Evolutionary conservation across 1,284 basidiomycete species (phyloP).

Genomic region (Thecaphora thlaspeos): DNA sequence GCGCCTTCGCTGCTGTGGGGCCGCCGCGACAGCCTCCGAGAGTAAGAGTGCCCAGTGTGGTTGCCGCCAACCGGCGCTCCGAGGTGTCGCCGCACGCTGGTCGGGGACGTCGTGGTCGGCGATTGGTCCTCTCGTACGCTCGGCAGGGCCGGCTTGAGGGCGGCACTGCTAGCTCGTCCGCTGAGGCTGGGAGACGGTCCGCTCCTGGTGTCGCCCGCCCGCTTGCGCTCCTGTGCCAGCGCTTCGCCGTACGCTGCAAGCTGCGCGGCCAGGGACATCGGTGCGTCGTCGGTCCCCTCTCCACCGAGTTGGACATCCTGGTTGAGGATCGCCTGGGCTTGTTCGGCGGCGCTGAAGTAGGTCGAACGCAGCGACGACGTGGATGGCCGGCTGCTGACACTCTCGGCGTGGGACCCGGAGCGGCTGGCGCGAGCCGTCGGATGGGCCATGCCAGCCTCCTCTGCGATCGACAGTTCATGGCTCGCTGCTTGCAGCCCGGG

Average conservation of each 20-base stretch:
- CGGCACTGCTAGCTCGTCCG: slow-evolving; percentile 28
- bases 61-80: not conserved
- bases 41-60: slow-evolving; percentile 23
- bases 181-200: slow-evolving; percentile 30
- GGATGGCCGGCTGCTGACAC: slow-evolving; percentile 19
- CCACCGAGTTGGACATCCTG: slow-evolving; percentile 18
- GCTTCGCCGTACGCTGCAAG: slow-evolving; percentile 46
- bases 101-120: slow-evolving; percentile 9
- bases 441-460: slow-evolving; percentile 16
- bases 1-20: slow-evolving; percentile 35
- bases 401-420: slow-evolving; percentile 15
- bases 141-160: slow-evolving; percentile 26
- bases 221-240: slow-evolving; percentile 26
- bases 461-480: slow-evolving; percentile 28
- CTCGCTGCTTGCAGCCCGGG: slow-evolving; percentile 4
- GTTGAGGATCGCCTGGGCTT: slow-evolving; percentile 39
- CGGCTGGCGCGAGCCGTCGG: slow-evolving; percentile 10
- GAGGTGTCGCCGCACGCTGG: slow-evolving; percentile 5
- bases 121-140: slow-evolving; percentile 39
- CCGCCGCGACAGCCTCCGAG: slow-evolving; percentile 18
- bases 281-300: slow-evolving; percentile 25
- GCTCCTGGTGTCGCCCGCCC: slow-evolving; percentile 21
- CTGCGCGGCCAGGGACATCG: slow-evolving; percentile 26
- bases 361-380: slow-evolving; percentile 27
- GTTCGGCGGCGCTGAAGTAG: slow-evolving; percentile 33